A percentile compares a stretch with the other conserved stretches of the same genome.
Evolutionary conservation across 1,284 basidiomycete species (phyloP).

Genomic region (Ceratobasidium sp.): DNA sequence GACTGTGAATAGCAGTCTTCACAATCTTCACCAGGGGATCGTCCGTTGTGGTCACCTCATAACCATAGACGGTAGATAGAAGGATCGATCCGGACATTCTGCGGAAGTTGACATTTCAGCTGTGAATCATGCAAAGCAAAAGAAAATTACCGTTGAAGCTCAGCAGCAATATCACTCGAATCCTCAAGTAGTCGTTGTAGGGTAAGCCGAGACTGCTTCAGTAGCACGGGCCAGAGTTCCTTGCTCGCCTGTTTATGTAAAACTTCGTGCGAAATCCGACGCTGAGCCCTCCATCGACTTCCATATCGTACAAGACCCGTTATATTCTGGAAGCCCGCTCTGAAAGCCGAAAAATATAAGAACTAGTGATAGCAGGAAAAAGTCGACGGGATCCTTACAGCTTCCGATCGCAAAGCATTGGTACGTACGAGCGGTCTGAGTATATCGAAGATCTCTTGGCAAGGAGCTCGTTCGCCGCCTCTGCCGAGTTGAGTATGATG

Average conservation of each 20-base stretch:
- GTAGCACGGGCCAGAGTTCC: conserved; percentile 1
- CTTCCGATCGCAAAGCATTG: conserved; percentile 21
- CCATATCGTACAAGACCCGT: conserved; percentile 16
- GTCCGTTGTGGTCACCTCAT: not conserved
- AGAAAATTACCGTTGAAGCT: conserved; percentile 8
- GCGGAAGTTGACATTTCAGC: not conserved
- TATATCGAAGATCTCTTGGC: conserved; percentile 43
- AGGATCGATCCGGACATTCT: conserved; percentile 17
- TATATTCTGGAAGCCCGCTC: conserved; percentile 8
- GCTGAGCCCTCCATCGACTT: conserved; percentile 10
- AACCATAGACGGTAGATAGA: conserved; percentile 18
- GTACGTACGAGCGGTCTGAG: conserved; percentile 33
- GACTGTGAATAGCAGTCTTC: not conserved
- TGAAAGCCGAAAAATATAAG: not conserved
- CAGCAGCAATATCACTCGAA: not conserved
- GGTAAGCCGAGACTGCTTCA: conserved; percentile 1
- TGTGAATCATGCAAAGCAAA: not conserved
- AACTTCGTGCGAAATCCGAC: not conserved
- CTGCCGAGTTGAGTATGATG: conserved; percentile 43
- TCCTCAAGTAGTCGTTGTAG: conserved; percentile 9
- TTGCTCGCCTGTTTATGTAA: conserved; percentile 8
- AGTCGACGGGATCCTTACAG: conserved; percentile 8
- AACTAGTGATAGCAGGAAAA: not conserved
- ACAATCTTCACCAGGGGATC: conserved; percentile 3
- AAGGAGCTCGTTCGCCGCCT: conserved; percentile 23